Base-by-base conservation (phyloP, 441 rosid genomes). In the Pelargonium exstipulatum region DNA sequence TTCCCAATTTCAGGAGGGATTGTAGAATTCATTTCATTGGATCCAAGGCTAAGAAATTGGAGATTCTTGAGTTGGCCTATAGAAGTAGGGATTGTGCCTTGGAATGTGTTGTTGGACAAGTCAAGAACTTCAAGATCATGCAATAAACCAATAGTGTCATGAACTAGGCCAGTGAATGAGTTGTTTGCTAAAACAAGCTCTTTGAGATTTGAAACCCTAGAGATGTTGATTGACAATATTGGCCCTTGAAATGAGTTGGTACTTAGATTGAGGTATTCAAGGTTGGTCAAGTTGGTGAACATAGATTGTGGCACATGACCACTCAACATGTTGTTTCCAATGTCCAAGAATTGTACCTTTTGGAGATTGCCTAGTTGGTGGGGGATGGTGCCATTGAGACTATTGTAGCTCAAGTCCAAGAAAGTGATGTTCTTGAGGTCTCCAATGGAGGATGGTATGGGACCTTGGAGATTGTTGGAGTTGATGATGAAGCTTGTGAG, bases 401-500 rank as follows among this genome's bases (percentile, higher is more conserved):
- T 14, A 10, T 49, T 49, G 57, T 49, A 49, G 57, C 57, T 49
- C 18, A 49, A 49, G 57, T 49, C 57, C 57, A 49, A 49, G 57
- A 17, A 49, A 3, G 57, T 49, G 57, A 49, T 10, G 57, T 49
- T 49, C 17, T 16, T 13, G 57, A 49, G 57, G 57, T 49, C 57
- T 13, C 17, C 57, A 49, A 49, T 49, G 16, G 57, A 49, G 57
- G 6, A 4, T 1, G 57, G 57, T 3, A 49, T 1, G 57, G 57
- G 4, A 4, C 57, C 57, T 49, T 49, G 57, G 5, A 49, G 5
- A n/a, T 49, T n/a, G 57, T 49, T 49, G 57, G 16, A 13, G 57
- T 6, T 49, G 17, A 49, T n/a, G 57, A 13, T 49, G 57, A 49
- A 49, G 18, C 57, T 49, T 10, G 18, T 13, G 57, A 49, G 57